Evolutionary conservation across 164 flowering plant genomes (phyloP).

Genomic region (Magnolia changhungtana): DNA sequence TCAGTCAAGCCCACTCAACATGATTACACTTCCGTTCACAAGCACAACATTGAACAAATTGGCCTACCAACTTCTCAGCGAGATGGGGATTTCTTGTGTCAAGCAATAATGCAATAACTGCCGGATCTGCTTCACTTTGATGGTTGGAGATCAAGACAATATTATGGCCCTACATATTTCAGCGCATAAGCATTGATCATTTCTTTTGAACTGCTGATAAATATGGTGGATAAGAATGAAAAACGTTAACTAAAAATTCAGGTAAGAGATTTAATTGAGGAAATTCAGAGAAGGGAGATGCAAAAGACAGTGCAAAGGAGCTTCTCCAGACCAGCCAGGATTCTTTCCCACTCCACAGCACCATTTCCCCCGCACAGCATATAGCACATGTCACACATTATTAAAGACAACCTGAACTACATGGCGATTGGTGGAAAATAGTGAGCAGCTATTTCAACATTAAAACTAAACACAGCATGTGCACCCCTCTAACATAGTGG

Average conservation of each 20-base stretch:
- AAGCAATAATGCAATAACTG: conserved; percentile 73
- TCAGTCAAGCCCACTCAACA: conserved; percentile 10
- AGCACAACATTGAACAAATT: neutral
- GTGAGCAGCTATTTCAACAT: neutral
- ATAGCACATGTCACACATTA: neutral
- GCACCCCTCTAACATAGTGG: no score
- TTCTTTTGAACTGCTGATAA: neutral
- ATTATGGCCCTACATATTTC: conserved; percentile 77
- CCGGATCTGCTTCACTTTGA: conserved; percentile 98
- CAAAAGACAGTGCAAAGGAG: neutral
- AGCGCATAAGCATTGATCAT: neutral
- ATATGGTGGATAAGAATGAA: neutral
- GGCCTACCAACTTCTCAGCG: conserved; percentile 68
- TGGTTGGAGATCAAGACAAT: conserved; percentile 87
- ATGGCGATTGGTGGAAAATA: neutral
- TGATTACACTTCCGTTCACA: conserved; percentile 3
- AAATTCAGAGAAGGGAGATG: neutral
- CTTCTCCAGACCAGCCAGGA: neutral
- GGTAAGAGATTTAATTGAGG: neutral
- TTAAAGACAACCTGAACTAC: neutral
- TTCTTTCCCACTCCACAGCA: neutral
- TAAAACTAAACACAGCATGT: no score
- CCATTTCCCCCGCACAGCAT: neutral
- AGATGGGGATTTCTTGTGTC: conserved; percentile 56
- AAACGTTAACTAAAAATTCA: neutral